A percentile compares a stretch with the other conserved stretches of the same genome.
Evolutionary conservation across 2,329 filamentous ascomycete genomes (phyloP).

Genomic region (Aspergillus proliferans): DNA sequence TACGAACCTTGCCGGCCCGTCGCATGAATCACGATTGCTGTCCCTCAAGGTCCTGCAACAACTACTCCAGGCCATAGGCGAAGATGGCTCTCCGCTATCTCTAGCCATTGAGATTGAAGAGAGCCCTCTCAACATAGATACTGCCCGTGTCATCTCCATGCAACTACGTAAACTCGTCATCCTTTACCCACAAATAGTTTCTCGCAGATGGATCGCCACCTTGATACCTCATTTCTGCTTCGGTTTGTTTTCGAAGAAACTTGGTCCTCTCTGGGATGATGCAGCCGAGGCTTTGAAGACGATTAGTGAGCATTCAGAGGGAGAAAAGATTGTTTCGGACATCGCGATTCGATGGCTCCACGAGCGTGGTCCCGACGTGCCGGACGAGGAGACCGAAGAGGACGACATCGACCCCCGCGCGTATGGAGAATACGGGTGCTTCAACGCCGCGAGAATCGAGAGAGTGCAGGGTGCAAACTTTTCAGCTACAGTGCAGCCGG

Average conservation of each 20-base stretch:
- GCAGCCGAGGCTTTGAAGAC: conserved; percentile 67
- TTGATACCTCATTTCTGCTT: conserved; percentile 80
- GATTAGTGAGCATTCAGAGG: conserved; percentile 62
- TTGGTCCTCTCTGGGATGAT: conserved; percentile 84
- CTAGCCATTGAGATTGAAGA: conserved; percentile 75
- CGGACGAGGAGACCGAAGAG: conserved; percentile 20
- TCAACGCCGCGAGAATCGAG: conserved; percentile 60
- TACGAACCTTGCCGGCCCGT: conserved; percentile 67
- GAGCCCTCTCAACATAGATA: conserved; percentile 69
- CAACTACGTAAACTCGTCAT: conserved; percentile 71
- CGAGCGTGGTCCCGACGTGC: conserved; percentile 20
- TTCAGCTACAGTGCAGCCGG: conserved; percentile 47
- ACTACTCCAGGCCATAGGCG: conserved; percentile 43
- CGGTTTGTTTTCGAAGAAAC: conserved; percentile 77
- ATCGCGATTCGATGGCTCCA: conserved; percentile 73
- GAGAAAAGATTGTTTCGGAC: conserved; percentile 65
- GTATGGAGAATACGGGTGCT: conserved; percentile 68
- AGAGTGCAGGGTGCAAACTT: conserved; percentile 48
- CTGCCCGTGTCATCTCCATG: conserved; percentile 72
- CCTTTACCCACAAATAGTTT: conserved; percentile 54
- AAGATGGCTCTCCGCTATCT: conserved; percentile 38
- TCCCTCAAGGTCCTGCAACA: conserved; percentile 67
- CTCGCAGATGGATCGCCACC: conserved; percentile 60
- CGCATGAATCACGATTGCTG: conserved; percentile 65
- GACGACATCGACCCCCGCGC: conserved; percentile 12